These are phyloP conservation scores for Endothia cerciana DNA, from an alignment of 2,329 filamentous ascomycete species.

Conservation along the genomic window DNA sequence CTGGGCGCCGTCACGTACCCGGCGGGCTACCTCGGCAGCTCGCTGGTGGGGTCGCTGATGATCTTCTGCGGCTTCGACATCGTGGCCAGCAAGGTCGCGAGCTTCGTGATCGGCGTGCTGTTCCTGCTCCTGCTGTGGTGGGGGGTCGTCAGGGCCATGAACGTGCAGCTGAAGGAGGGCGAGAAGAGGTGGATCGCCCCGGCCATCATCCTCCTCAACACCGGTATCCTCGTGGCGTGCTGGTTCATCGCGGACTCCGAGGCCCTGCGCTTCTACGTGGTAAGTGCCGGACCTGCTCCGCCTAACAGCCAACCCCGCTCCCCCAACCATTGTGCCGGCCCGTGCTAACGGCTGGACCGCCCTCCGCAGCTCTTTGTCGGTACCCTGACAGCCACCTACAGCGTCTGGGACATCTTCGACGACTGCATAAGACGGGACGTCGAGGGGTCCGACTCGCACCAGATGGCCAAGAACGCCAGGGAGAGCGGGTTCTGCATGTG, in stretches of 20 bases:
- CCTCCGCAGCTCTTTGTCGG: conserved; percentile 72
- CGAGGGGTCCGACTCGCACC: conserved; percentile 77
- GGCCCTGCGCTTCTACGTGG: conserved; percentile 72
- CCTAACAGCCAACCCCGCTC: too few relatives aligned
- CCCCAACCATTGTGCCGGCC: neutral
- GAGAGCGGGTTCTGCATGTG: conserved; percentile 71
- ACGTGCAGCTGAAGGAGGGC: conserved; percentile 42
- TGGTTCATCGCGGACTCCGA: conserved; percentile 83
- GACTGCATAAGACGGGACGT: conserved; percentile 81
- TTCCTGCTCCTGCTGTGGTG: conserved; percentile 83
- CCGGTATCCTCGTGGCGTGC: conserved; percentile 71
- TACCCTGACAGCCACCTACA: conserved; percentile 80
- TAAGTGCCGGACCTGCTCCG: conserved; percentile 40
- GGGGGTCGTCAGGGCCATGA: conserved; percentile 37
- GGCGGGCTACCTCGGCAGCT: conserved; percentile 78
- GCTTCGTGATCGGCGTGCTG: conserved; percentile 71
- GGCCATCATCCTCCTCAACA: conserved; percentile 68
- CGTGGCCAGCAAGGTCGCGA: conserved; percentile 78
- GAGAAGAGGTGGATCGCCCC: conserved; percentile 79
- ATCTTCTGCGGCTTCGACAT: conserved; percentile 84
- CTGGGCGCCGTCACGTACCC: conserved; percentile 72
- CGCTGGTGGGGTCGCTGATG: conserved; percentile 74
- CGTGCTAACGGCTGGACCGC: neutral
- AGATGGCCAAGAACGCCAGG: conserved; percentile 77
- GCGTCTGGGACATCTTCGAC: conserved; percentile 85